These are phyloP conservation scores for Scutellaria galericulata DNA, from an alignment of 257 asterid species.

Conservation along the genomic window DNA sequence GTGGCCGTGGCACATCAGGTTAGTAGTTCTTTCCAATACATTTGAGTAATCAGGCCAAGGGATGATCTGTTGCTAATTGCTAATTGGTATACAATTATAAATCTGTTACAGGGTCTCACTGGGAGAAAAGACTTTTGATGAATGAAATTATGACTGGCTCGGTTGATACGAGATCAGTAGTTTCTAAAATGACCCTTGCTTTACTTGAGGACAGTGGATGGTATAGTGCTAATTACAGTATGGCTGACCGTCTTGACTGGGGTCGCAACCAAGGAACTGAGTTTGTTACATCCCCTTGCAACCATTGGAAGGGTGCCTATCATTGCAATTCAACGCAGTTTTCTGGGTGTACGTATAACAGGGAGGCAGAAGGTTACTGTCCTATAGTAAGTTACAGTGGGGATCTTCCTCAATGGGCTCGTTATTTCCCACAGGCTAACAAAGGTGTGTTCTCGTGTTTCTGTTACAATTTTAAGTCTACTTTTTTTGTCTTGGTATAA, in stretches of 20 bases:
- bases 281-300: slow-evolving; percentile 84
- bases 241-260: slow-evolving; percentile 96
- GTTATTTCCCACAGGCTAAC: slow-evolving; percentile 87
- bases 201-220: slow-evolving; percentile 96
- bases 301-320: slow-evolving; percentile 91
- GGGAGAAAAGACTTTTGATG: slow-evolving; percentile 98
- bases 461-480: background rate
- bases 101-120: slow-evolving; percentile 78
- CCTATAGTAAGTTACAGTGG: slow-evolving; percentile 90
- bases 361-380: slow-evolving; percentile 98
- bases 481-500: background rate
- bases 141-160: slow-evolving; percentile 98
- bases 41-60: slow-evolving; percentile 15
- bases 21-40: slow-evolving; percentile 20
- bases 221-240: slow-evolving; percentile 91
- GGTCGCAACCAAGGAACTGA: slow-evolving; percentile 90
- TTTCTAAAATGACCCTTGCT: slow-evolving; percentile 95
- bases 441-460: slow-evolving; percentile 55
- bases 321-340: slow-evolving; percentile 88
- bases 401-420: slow-evolving; percentile 97
- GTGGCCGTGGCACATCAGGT: slow-evolving; percentile 99
- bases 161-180: slow-evolving; percentile 95
- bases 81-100: slow-evolving; percentile 27
- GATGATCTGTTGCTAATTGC: slow-evolving; percentile 22
- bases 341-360: slow-evolving; percentile 92